Evolutionary conservation across 139 green algal species (phyloP).

Genomic region (Tetradesmus lagerheimii): DNA sequence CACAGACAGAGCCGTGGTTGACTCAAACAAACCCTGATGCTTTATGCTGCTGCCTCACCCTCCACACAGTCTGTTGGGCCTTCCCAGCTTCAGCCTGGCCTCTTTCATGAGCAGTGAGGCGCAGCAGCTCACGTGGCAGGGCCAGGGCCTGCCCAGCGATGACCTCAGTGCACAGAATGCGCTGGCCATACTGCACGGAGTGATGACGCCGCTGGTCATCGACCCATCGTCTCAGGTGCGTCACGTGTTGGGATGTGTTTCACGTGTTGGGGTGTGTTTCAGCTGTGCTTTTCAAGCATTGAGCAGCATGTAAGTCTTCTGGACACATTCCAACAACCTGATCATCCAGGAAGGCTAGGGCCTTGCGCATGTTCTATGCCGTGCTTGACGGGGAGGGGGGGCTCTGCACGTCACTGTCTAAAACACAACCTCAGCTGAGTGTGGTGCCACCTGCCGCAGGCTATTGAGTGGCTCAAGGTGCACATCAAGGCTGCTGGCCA

Average conservation of each 20-base stretch:
- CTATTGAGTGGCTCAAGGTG: conserved; percentile 74
- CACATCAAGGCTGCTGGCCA: conserved; percentile 57
- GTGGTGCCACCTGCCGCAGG: conserved; percentile 39
- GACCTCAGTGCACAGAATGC: conserved; percentile 81
- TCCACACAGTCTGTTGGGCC: not conserved
- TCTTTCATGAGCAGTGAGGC: conserved; percentile 79
- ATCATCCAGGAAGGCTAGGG: too few species aligned
- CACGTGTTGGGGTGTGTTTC: not conserved
- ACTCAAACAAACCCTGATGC: too few species aligned
- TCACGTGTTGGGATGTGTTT: not conserved
- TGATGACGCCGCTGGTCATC: conserved; percentile 77
- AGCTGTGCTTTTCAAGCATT: too few species aligned
- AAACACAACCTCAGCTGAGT: too few species aligned
- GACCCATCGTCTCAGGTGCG: conserved; percentile 75
- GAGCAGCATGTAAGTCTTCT: too few species aligned
- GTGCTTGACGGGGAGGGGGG: too few species aligned
- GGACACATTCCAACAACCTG: too few species aligned
- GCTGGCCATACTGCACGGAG: conserved; percentile 68
- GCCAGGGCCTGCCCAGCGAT: conserved; percentile 79
- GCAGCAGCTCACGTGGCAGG: conserved; percentile 85
- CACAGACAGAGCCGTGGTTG: too few species aligned
- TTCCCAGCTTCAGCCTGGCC: conserved; percentile 63
- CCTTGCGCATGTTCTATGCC: too few species aligned
- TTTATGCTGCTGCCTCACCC: too few species aligned
- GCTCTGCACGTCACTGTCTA: too few species aligned